Percentiles rank a stretch among this genome's conserved stretches.
Conservation (phyloP, 2,329 filamentous ascomycete species). For the Neofusicoccum sp. region DNA sequence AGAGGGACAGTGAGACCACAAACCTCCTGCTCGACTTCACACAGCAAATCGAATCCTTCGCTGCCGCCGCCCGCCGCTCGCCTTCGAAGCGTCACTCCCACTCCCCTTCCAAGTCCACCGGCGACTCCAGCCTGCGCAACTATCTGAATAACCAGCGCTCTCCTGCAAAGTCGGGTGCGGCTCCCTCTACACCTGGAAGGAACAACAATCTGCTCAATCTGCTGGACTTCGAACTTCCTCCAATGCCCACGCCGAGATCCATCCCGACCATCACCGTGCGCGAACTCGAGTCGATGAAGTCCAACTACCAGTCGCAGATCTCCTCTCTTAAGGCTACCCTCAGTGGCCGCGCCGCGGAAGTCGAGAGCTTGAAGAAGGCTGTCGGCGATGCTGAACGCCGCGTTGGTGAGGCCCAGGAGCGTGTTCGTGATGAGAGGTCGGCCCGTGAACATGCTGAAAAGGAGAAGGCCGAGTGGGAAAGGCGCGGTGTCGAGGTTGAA, state of each 20-base stretch:
- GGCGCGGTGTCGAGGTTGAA: conserved; percentile 84
- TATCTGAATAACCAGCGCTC: conserved; percentile 46
- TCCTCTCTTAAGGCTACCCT: conserved; percentile 91
- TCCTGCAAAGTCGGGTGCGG: conserved; percentile 41
- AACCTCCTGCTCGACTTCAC: conserved; percentile 88
- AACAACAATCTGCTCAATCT: conserved; percentile 63
- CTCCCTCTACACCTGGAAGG: conserved; percentile 55
- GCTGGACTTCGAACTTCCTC: conserved; percentile 91
- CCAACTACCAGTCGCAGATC: conserved; percentile 86
- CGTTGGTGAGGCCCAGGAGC: conserved; percentile 82
- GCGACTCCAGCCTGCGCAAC: conserved; percentile 52
- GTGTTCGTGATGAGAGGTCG: conserved; percentile 74
- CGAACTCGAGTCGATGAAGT: conserved; percentile 91
- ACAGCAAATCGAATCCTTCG: conserved; percentile 67
- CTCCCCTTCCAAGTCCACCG: conserved; percentile 55
- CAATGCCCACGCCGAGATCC: conserved; percentile 87
- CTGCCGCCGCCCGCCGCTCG: conserved; percentile 43
- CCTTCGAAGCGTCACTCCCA: conserved; percentile 46
- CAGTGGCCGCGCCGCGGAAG: conserved; percentile 90
- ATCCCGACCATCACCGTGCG: conserved; percentile 88
- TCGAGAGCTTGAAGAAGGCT: conserved; percentile 81
- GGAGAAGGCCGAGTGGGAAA: conserved; percentile 83
- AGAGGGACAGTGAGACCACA: conserved; percentile 59
- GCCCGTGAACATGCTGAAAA: conserved; percentile 71
- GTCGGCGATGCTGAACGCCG: conserved; percentile 89